Conservation (phyloP, 768 basidiomycete species). For the Mycena floridula region DNA sequence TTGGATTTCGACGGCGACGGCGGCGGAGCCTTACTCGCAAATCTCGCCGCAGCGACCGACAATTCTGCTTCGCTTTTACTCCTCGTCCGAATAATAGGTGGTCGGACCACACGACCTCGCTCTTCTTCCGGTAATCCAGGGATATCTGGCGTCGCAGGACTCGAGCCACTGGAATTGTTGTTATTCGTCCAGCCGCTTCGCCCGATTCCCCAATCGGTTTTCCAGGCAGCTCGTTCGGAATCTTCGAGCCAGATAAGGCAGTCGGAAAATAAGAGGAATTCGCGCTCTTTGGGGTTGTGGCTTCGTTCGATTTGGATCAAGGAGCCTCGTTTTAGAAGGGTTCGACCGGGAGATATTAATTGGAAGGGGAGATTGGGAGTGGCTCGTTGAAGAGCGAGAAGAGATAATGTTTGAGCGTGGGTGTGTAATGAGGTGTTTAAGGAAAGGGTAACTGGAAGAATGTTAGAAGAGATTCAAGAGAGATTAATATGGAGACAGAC, state of each 20-base stretch:
- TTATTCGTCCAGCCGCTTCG: too few relatives aligned
- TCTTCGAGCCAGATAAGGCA: constrained; percentile 72
- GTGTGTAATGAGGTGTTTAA: constrained; percentile 75
- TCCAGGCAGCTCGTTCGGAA: constrained; percentile 18
- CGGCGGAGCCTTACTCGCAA: not conserved
- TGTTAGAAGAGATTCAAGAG: constrained; percentile 5
- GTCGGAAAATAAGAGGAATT: constrained; percentile 82
- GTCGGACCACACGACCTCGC: too few relatives aligned
- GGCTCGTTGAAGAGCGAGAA: constrained; percentile 74
- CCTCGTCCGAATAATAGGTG: constrained; percentile 38
- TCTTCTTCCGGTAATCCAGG: constrained; percentile 14
- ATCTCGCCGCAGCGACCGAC: constrained; percentile 7
- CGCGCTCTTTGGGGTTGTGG: constrained; percentile 46
- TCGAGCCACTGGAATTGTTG: not conserved
- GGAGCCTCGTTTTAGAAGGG: constrained; percentile 61
- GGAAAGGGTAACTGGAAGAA: constrained; percentile 57
- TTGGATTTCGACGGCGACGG: constrained; percentile 15
- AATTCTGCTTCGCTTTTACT: constrained; percentile 62
- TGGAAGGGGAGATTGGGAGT: constrained; percentile 74
- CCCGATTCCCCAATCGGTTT: not conserved
- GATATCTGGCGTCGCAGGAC: not conserved
- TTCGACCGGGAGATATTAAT: constrained; percentile 77
- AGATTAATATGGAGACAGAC: constrained; percentile 31
- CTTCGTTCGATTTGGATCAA: constrained; percentile 53
- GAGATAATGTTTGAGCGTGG: constrained; percentile 68